phyloP scores from a whole-genome alignment of 1,284 basidiomycete genomes.

The Trichosporon coremiiforme region DNA sequence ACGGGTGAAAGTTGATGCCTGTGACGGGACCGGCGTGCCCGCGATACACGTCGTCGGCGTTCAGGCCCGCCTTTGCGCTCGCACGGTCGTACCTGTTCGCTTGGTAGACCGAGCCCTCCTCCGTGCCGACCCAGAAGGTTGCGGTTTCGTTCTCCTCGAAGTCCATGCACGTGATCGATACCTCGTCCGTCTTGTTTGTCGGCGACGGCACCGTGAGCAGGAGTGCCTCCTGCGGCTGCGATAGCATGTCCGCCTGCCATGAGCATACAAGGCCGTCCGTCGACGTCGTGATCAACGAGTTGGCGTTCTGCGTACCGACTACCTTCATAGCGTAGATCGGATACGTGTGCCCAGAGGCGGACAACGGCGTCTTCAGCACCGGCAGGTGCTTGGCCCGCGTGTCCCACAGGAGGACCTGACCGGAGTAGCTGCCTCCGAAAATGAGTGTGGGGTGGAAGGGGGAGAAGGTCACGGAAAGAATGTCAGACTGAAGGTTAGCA shows the following conservation, averaged over 20 bases:
- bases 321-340: conserved; percentile 97
- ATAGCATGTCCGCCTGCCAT: conserved; percentile 98
- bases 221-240: conserved; percentile 94
- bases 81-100: conserved; percentile 96
- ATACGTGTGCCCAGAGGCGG: conserved; percentile 93
- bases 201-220: conserved; percentile 72
- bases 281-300: conserved; percentile 91
- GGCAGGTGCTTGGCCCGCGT: conserved; percentile 95
- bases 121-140: conserved; percentile 93
- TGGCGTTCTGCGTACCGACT: conserved; percentile 97
- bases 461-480: conserved; percentile 92
- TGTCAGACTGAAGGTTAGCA: conserved; percentile 74
- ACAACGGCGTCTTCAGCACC: conserved; percentile 92
- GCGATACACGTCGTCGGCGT: conserved; percentile 85
- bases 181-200: conserved; percentile 93
- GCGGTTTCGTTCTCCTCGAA: conserved; percentile 94
- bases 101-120: conserved; percentile 94
- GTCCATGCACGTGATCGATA: conserved; percentile 87
- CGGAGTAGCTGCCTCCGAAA: conserved; percentile 96
- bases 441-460: conserved; percentile 97
- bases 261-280: conserved; percentile 96
- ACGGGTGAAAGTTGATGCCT: conserved; percentile 90
- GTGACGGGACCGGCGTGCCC: conserved; percentile 92
- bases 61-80: conserved; percentile 90
- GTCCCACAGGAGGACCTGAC: conserved; percentile 98